phyloP scores from a whole-genome alignment of 1,139 yeast species.

The Diutina rugosa region DNA sequence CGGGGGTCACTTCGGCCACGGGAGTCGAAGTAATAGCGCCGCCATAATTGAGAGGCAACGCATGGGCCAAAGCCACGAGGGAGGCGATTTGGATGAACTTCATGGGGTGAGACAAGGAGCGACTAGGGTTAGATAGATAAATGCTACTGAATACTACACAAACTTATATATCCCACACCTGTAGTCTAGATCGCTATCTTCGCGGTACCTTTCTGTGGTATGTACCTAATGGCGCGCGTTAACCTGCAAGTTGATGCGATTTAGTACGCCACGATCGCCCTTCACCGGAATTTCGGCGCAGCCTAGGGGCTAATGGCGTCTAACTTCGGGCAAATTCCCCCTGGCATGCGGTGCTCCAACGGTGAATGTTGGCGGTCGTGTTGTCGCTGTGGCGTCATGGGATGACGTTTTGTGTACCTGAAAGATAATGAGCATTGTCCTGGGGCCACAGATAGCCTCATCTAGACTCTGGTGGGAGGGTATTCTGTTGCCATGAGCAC shows the following conservation, averaged over 20 bases:
- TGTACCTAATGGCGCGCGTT: neutral
- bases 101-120: neutral
- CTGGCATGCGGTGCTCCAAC: no score
- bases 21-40: neutral
- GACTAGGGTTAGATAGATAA: neutral
- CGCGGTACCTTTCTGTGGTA: neutral
- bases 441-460: neutral
- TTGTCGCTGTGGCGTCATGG: neutral
- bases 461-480: neutral
- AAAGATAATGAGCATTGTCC: neutral
- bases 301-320: neutral
- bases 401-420: neutral
- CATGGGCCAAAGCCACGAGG: neutral
- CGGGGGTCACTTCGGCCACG: neutral
- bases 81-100: neutral
- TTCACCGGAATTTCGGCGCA: neutral
- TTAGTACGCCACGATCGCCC: neutral
- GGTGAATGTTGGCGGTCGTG: neutral
- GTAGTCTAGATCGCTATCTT: neutral
- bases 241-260: neutral
- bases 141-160: neutral
- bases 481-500: neutral
- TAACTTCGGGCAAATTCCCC: neutral
- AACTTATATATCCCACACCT: neutral
- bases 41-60: neutral